Conservation (phyloP, 2,329 filamentous ascomycete species). For the Fusarium sp. region DNA sequence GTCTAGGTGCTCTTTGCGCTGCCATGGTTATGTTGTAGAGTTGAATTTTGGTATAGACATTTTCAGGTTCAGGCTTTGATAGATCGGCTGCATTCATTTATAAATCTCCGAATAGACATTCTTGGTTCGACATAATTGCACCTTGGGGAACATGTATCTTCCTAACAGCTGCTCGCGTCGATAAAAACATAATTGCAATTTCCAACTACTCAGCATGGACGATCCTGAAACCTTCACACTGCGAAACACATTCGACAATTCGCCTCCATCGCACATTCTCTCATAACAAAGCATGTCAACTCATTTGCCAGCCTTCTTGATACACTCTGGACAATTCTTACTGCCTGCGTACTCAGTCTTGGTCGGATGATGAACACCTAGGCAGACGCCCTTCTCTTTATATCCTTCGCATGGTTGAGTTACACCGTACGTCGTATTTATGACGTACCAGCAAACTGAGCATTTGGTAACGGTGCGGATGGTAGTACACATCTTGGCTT, state of each 20-base stretch:
- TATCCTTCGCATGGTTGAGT: not conserved
- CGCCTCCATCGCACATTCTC: not conserved
- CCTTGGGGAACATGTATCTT: too few species aligned
- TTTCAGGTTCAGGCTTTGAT: not conserved
- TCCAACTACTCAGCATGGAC: too few species aligned
- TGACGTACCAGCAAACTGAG: conserved; percentile 1
- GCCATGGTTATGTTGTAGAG: conserved; percentile 16
- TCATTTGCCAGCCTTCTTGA: not conserved
- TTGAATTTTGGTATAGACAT: not conserved
- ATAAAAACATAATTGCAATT: not conserved
- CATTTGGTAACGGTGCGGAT: not conserved
- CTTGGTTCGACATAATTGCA: too few species aligned
- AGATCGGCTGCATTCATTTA: not conserved
- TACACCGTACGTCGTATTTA: conserved; percentile 1
- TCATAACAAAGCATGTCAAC: not conserved
- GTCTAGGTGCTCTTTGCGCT: conserved; percentile 1
- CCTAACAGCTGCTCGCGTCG: too few species aligned
- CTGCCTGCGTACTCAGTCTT: not conserved
- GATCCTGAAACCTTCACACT: too few species aligned
- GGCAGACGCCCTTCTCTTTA: not conserved
- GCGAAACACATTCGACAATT: not conserved
- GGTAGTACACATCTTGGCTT: not conserved
- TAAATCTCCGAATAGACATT: not conserved
- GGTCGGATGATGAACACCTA: not conserved
- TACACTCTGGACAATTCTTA: not conserved